Conservation (phyloP, 2,329 filamentous ascomycete species). For the Aspergillus sp. region DNA sequence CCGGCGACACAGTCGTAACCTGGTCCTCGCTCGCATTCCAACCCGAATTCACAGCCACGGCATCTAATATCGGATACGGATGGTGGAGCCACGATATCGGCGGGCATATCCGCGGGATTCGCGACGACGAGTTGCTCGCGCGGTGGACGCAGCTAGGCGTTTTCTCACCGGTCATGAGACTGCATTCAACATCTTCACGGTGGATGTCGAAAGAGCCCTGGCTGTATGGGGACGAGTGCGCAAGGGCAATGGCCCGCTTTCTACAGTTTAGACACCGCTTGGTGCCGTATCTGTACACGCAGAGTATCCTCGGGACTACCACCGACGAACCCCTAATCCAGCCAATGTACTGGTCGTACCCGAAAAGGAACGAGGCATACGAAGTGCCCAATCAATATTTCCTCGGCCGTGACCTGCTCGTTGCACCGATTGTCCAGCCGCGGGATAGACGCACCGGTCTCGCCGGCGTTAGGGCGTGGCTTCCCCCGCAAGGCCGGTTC, state of each 20-base stretch:
- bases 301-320: conserved; percentile 50
- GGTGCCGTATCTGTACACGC: conserved; percentile 61
- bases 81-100: conserved; percentile 71
- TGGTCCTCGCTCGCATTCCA: conserved; percentile 64
- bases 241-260: conserved; percentile 49
- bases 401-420: conserved; percentile 58
- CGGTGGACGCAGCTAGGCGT: conserved; percentile 64
- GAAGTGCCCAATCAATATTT: conserved; percentile 57
- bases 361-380: conserved; percentile 55
- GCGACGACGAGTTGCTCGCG: conserved; percentile 59
- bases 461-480: conserved; percentile 54
- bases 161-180: conserved; percentile 61
- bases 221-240: conserved; percentile 51
- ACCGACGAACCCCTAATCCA: conserved; percentile 56
- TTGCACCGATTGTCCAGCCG: conserved; percentile 57
- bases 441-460: conserved; percentile 49
- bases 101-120: conserved; percentile 58
- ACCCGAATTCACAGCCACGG: conserved; percentile 65
- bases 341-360: conserved; percentile 64
- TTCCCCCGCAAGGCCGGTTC: conserved; percentile 51
- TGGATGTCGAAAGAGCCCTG: conserved; percentile 66
- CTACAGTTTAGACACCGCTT: conserved; percentile 58
- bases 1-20: conserved; percentile 59
- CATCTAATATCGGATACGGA: conserved; percentile 66
- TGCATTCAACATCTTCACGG: conserved; percentile 59